A percentile compares a stretch with the other conserved stretches of the same genome.
Evolutionary conservation across 805 yeast genomes (phyloP).

Genomic region (Wickerhamomyces bisporus): DNA sequence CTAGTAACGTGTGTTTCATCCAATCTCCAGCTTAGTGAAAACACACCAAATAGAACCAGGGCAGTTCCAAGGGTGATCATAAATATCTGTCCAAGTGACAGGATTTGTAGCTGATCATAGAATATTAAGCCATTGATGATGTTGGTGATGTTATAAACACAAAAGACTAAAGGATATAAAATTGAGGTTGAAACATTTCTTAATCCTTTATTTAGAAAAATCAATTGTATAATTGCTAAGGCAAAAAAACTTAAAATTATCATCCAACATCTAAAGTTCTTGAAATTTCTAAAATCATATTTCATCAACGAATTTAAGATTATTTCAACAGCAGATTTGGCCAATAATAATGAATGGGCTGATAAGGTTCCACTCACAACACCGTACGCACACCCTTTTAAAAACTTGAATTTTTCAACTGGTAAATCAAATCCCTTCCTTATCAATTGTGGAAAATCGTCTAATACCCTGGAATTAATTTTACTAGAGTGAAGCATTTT

Average conservation of each 20-base stretch:
- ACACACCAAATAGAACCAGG: conserved; percentile 52
- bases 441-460: conserved; percentile 2
- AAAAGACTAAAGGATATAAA: conserved; percentile 79
- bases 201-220: conserved; percentile 69
- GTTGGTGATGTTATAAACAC: conserved; percentile 71
- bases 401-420: conserved; percentile 20
- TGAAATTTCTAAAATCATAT: conserved; percentile 33
- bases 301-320: conserved; percentile 39
- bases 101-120: conserved; percentile 43
- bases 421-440: conserved; percentile 4
- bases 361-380: conserved; percentile 69
- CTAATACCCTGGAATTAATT: background rate
- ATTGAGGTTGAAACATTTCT: conserved; percentile 67
- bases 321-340: conserved; percentile 78
- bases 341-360: conserved; percentile 80
- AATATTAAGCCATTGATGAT: conserved; percentile 61
- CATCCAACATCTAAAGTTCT: conserved; percentile 39
- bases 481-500: conserved; percentile 6
- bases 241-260: conserved; percentile 50
- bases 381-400: conserved; percentile 63
- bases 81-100: conserved; percentile 29
- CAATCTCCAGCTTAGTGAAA: conserved; percentile 53
- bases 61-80: conserved; percentile 45
- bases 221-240: conserved; percentile 67
- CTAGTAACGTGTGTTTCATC: conserved; percentile 11